These are phyloP conservation scores for Pseudocercospora pini-densiflorae DNA, from an alignment of 2,329 filamentous ascomycete genomes.

Conservation along the genomic window DNA sequence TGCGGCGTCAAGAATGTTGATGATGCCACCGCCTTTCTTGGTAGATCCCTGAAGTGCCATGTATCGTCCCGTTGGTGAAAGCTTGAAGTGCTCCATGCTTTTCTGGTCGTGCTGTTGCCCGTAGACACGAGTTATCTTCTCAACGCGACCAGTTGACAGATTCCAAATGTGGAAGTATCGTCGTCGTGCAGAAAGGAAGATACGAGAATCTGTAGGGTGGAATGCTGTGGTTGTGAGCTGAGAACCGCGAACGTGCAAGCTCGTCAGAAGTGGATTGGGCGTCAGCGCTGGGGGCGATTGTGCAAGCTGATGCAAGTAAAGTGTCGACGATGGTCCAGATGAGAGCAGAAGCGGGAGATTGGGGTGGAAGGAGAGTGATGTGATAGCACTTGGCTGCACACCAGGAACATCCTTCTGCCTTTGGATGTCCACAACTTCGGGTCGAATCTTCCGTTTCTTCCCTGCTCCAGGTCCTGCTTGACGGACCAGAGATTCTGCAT, in stretches of 20 bases:
- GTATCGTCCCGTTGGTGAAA: constrained; percentile 84
- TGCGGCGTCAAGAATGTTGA: constrained; percentile 80
- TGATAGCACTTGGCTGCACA: constrained; percentile 75
- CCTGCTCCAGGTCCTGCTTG: constrained; percentile 49
- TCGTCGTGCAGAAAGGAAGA: constrained; percentile 86
- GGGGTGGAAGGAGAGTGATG: constrained; percentile 87
- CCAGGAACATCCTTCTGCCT: constrained; percentile 83
- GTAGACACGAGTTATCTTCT: constrained; percentile 78
- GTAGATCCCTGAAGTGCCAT: constrained; percentile 81
- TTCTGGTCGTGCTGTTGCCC: constrained; percentile 81
- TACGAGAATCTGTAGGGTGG: constrained; percentile 69
- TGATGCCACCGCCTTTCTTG: constrained; percentile 81
- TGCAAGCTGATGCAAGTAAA: constrained; percentile 88
- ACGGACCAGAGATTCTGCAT: constrained; percentile 68
- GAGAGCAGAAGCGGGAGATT: constrained; percentile 86
- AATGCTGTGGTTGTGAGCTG: constrained; percentile 87
- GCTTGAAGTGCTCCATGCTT: constrained; percentile 86
- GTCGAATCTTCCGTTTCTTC: constrained; percentile 74
- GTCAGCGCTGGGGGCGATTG: constrained; percentile 70
- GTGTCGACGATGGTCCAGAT: constrained; percentile 80
- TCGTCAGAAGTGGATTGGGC: constrained; percentile 88
- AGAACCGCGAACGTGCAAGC: constrained; percentile 81
- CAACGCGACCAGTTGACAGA: constrained; percentile 76
- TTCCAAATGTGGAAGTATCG: constrained; percentile 97
- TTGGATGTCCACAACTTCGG: constrained; percentile 89